A percentile compares a stretch with the other conserved stretches of the same genome.
Conservation (phyloP, 305 asterid species). For the Euphrasia arctica region DNA sequence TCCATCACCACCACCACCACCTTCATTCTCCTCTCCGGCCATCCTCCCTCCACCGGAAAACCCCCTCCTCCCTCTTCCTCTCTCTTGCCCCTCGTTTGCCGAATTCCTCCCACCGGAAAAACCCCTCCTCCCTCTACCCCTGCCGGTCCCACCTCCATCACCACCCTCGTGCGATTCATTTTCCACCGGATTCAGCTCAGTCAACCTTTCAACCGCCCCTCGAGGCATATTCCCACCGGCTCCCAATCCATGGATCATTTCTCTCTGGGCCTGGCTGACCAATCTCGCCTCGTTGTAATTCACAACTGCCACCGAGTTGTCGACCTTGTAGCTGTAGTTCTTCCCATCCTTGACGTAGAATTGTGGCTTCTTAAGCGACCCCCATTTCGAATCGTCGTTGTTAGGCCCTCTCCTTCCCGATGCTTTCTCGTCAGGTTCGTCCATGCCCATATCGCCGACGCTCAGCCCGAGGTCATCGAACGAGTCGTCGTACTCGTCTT, state of each 20-base stretch:
- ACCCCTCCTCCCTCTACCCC: constrained; percentile 43
- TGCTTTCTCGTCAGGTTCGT: constrained; percentile 51
- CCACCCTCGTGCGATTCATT: constrained; percentile 21
- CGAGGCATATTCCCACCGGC: constrained; percentile 83
- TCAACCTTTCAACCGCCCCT: constrained; percentile 53
- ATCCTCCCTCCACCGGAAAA: background rate
- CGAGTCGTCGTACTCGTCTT: constrained; percentile 97
- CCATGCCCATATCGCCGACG: constrained; percentile 69
- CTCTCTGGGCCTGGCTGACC: constrained; percentile 67
- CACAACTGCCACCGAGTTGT: constrained; percentile 71
- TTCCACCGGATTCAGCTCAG: constrained; percentile 38
- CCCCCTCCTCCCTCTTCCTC: constrained; percentile 46
- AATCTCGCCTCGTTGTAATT: constrained; percentile 63
- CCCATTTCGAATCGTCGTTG: constrained; percentile 54
- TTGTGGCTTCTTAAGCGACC: constrained; percentile 67
- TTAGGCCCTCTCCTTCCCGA: constrained; percentile 30
- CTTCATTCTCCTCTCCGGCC: constrained; percentile 37
- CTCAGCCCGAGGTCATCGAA: constrained; percentile 90
- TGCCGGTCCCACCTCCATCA: constrained; percentile 28
- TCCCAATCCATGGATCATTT: constrained; percentile 79
- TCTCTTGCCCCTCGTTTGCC: too few species aligned
- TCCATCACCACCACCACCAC: constrained; percentile 4
- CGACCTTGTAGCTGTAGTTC: constrained; percentile 89
- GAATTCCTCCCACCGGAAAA: constrained; percentile 41
- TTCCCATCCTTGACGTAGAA: constrained; percentile 91